phyloP scores from a whole-genome alignment of 1,284 basidiomycete species.

The Irpex sp. region DNA sequence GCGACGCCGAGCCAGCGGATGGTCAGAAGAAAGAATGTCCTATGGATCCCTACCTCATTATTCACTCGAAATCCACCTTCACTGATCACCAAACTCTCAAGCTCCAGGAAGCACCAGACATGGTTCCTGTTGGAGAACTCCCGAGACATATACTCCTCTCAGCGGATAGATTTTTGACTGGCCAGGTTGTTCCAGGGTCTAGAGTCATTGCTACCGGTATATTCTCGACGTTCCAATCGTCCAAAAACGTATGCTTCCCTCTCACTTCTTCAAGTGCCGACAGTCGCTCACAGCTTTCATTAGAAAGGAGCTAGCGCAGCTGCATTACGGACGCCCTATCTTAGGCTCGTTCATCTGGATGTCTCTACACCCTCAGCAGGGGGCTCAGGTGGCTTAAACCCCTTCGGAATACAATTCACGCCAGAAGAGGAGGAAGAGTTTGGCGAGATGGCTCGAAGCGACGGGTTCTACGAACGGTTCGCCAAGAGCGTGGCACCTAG shows the following conservation, averaged over 20 bases:
- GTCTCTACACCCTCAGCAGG: conserved; percentile 73
- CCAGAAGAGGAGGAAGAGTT: conserved; percentile 98
- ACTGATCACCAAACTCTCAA: conserved; percentile 97
- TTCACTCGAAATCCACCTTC: conserved; percentile 94
- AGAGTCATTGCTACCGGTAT: conserved; percentile 94
- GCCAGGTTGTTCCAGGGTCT: conserved; percentile 92
- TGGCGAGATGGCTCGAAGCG: conserved; percentile 83
- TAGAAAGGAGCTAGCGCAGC: conserved; percentile 77
- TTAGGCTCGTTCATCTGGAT: conserved; percentile 92
- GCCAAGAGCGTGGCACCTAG: conserved; percentile 93
- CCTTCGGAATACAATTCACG: conserved; percentile 83
- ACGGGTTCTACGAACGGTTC: conserved; percentile 93
- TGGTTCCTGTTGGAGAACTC: conserved; percentile 98
- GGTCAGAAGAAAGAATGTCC: conserved; percentile 92
- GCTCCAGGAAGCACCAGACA: conserved; percentile 98
- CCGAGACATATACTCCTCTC: conserved; percentile 95
- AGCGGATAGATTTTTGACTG: conserved; percentile 86
- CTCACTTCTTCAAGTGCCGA: neutral
- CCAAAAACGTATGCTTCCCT: conserved; percentile 63
- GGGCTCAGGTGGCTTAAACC: conserved; percentile 64
- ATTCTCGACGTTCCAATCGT: conserved; percentile 91
- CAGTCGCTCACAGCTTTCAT: neutral
- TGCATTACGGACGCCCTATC: conserved; percentile 91
- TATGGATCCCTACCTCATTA: conserved; percentile 93
- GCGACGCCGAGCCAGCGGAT: conserved; percentile 73